Conservation (phyloP, 345 rosid species). For the Dimocarpus longan region DNA sequence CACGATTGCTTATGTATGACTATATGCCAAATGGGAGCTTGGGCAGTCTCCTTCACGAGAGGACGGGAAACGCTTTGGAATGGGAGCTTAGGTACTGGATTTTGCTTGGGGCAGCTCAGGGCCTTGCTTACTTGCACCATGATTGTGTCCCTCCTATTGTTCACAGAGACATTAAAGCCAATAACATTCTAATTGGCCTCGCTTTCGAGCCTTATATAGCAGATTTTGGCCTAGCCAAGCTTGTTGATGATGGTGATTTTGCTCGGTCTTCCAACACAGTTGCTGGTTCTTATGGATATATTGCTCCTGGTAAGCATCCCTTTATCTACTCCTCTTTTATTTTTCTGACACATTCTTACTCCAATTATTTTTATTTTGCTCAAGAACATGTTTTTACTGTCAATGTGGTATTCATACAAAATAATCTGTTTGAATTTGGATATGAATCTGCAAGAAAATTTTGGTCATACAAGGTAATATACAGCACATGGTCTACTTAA, state of each 20-base stretch:
- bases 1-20: conserved; percentile 88
- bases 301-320: conserved; percentile 78
- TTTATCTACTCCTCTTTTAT: not conserved
- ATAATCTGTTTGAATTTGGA: not conserved
- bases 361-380: not conserved
- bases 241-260: conserved; percentile 82
- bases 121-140: conserved; percentile 91
- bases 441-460: not conserved
- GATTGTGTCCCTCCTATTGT: conserved; percentile 93
- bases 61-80: conserved; percentile 66
- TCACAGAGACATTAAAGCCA: conserved; percentile 94
- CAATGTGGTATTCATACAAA: not conserved
- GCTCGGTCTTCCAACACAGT: conserved; percentile 83
- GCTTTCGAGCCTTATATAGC: conserved; percentile 96
- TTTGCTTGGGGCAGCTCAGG: conserved; percentile 88
- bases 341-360: not conserved
- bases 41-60: conserved; percentile 84
- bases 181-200: conserved; percentile 84
- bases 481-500: not conserved
- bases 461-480: not conserved
- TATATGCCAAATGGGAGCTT: conserved; percentile 96
- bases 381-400: not conserved
- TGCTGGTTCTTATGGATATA: conserved; percentile 95
- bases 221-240: conserved; percentile 96
- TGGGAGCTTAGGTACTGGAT: conserved; percentile 93